phyloP scores from a whole-genome alignment of 1,284 basidiomycete genomes.

The Cutaneotrichosporon cutaneum region DNA sequence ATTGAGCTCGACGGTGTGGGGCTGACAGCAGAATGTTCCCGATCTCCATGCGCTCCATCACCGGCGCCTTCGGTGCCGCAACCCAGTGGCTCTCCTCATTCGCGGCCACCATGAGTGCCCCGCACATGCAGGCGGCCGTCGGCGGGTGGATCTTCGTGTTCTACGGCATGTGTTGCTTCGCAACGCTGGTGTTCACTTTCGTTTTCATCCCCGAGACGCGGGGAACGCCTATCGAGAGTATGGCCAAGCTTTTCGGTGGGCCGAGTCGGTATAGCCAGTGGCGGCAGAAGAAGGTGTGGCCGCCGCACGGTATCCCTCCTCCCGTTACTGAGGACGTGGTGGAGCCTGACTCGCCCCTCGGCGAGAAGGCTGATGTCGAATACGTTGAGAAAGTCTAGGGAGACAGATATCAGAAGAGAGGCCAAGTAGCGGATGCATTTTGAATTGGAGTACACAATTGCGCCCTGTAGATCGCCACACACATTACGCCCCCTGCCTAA shows the following conservation, averaged over 20 bases:
- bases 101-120: conserved; percentile 37
- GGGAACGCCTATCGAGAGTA: conserved; percentile 36
- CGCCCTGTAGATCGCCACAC: too few species aligned
- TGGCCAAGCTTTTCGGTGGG: conserved; percentile 33
- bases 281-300: conserved; percentile 35
- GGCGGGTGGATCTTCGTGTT: conserved; percentile 41
- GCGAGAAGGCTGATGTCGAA: not conserved
- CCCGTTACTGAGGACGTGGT: not conserved
- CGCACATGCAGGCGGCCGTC: conserved; percentile 28
- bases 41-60: conserved; percentile 31
- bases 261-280: conserved; percentile 26
- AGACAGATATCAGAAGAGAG: too few species aligned
- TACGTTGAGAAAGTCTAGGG: not conserved
- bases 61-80: conserved; percentile 32
- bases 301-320: conserved; percentile 34
- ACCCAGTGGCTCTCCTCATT: conserved; percentile 39
- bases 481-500: too few species aligned
- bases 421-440: too few species aligned
- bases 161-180: conserved; percentile 34
- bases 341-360: not conserved
- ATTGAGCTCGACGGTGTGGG: too few species aligned
- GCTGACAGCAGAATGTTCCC: conserved; percentile 32
- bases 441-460: too few species aligned
- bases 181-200: conserved; percentile 36
- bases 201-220: conserved; percentile 44